phyloP scores from a whole-genome alignment of 345 rosid genomes.

The Kandelia obovata region DNA sequence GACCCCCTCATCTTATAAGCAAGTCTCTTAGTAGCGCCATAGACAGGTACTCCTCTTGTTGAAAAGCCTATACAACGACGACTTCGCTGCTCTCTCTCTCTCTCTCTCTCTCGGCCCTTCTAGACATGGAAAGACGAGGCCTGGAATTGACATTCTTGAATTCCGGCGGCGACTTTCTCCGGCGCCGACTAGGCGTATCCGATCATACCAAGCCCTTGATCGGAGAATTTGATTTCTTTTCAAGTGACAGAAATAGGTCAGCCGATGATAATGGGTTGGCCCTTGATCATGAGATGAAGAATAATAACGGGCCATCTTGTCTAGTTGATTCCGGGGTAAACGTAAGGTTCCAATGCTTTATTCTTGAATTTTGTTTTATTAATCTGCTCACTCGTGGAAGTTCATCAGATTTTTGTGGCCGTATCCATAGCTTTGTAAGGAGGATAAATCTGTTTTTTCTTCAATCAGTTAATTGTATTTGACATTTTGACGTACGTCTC shows the following conservation, averaged over 20 bases:
- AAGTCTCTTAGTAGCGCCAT: background rate
- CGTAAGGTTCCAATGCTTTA: constrained; percentile 42
- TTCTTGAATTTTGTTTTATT: background rate
- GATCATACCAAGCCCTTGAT: constrained; percentile 35
- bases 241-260: constrained; percentile 16
- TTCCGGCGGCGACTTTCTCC: constrained; percentile 47
- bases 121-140: constrained; percentile 58
- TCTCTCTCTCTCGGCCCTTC: constrained; percentile 9
- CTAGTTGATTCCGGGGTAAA: constrained; percentile 39
- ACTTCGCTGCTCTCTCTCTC: constrained; percentile 5
- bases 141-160: constrained; percentile 55
- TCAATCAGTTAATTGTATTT: constrained; percentile 1
- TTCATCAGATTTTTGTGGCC: background rate
- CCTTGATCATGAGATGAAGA: constrained; percentile 22
- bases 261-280: background rate
- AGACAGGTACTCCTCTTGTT: background rate
- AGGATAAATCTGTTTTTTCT: too few species aligned
- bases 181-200: constrained; percentile 22
- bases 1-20: constrained; percentile 6
- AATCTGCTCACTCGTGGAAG: background rate
- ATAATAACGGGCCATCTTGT: constrained; percentile 13
- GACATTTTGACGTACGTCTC: background rate
- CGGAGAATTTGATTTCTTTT: constrained; percentile 85
- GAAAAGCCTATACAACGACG: constrained; percentile 33
- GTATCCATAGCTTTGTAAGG: background rate